Conservation (phyloP, 768 basidiomycete genomes). For the Thelephora ganbajun region DNA sequence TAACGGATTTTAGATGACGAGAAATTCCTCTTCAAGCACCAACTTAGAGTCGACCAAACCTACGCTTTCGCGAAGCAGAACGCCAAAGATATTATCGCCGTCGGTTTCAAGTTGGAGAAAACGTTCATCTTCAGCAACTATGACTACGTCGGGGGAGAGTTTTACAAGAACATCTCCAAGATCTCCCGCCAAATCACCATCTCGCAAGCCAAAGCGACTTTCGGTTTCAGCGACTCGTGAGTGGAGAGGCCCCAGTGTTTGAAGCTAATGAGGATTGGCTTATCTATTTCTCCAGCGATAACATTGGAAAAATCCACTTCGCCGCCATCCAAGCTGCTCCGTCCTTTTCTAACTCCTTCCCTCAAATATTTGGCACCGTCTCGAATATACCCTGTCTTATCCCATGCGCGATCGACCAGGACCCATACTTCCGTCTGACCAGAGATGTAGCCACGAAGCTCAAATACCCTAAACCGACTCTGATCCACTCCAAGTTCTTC, state of each 20-base stretch:
- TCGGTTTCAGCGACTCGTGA: conserved; percentile 93
- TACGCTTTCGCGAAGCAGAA: conserved; percentile 72
- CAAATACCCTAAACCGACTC: conserved; percentile 88
- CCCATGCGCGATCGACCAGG: conserved; percentile 97
- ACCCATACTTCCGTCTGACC: conserved; percentile 94
- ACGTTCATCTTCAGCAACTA: conserved; percentile 97
- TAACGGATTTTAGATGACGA: conserved; percentile 62
- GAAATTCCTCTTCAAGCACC: conserved; percentile 96
- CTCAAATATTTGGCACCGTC: conserved; percentile 82
- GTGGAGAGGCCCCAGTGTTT: too few species aligned
- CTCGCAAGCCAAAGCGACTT: conserved; percentile 88
- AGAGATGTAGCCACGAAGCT: conserved; percentile 90
- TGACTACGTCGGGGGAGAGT: conserved; percentile 78
- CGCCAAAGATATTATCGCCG: conserved; percentile 92
- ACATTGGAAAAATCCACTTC: conserved; percentile 97
- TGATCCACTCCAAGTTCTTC: conserved; percentile 95
- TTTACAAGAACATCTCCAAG: conserved; percentile 89
- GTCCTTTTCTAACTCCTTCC: conserved; percentile 96
- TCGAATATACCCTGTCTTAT: conserved; percentile 86
- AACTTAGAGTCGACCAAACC: conserved; percentile 82
- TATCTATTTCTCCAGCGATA: conserved; percentile 48
- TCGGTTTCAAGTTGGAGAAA: conserved; percentile 81
- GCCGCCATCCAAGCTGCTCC: conserved; percentile 91
- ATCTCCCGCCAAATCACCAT: conserved; percentile 89
- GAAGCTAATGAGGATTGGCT: neutral